Conservation (phyloP, 768 basidiomycete genomes). For the Glaciozyma antarctica region DNA sequence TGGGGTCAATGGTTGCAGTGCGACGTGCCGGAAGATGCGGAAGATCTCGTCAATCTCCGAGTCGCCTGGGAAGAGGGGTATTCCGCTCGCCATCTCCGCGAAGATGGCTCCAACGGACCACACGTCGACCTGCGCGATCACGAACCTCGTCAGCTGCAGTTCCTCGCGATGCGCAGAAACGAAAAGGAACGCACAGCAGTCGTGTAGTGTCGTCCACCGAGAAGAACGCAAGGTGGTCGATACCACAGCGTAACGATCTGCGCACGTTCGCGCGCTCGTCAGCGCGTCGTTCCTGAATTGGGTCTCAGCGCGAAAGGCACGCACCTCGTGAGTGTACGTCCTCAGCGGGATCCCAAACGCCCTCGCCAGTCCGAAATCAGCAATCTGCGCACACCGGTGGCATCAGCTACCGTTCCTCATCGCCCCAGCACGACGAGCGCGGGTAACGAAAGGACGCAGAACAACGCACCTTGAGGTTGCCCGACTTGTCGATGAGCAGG, state of each 20-base stretch:
- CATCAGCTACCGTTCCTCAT: too few relatives aligned
- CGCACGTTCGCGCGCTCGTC: background rate
- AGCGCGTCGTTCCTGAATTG: background rate
- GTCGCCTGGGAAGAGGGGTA: conserved; percentile 72
- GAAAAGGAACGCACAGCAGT: conserved; percentile 14
- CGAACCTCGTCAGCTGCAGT: background rate
- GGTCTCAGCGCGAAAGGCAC: conserved; percentile 21
- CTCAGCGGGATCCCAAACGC: conserved; percentile 97
- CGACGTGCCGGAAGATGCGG: conserved; percentile 84
- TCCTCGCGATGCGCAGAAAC: background rate
- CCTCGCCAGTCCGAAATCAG: conserved; percentile 89
- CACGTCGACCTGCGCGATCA: conserved; percentile 89
- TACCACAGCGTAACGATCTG: conserved; percentile 99
- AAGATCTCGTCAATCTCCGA: conserved; percentile 99
- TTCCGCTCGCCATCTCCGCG: conserved; percentile 72
- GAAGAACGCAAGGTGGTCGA: conserved; percentile 90
- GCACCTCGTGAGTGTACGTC: conserved; percentile 94
- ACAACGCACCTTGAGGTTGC: conserved; percentile 74
- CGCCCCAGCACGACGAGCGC: too few relatives aligned
- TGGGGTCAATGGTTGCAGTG: too few relatives aligned
- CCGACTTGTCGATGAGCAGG: conserved; percentile 74
- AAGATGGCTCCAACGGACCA: conserved; percentile 98
- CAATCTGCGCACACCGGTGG: conserved; percentile 37
- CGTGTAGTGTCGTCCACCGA: conserved; percentile 83
- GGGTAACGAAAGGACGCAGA: too few relatives aligned